Conservation (phyloP, 495 filamentous ascomycete species). For the Annulohypoxylon moriforme region DNA sequence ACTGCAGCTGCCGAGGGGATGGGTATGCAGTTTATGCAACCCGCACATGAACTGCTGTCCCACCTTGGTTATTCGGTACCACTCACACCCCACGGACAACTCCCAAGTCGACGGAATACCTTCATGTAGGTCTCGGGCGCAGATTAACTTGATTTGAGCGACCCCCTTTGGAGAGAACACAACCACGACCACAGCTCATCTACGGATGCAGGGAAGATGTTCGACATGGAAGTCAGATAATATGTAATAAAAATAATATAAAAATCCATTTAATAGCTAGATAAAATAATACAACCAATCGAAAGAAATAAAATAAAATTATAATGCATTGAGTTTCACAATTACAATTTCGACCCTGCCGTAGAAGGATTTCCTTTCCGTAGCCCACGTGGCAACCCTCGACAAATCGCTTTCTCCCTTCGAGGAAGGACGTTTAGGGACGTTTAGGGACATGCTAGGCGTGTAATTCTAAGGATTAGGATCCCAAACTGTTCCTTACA, state of each 20-base stretch:
- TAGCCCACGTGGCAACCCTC: conserved; percentile 37
- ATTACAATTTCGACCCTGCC: conserved; percentile 18
- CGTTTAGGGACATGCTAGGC: no score
- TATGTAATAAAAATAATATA: conserved; percentile 4
- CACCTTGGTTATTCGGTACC: conserved; percentile 25
- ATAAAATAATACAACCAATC: conserved; percentile 2
- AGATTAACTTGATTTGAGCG: conserved; percentile 4
- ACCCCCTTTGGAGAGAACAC: conserved; percentile 9
- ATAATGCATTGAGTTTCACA: conserved; percentile 4
- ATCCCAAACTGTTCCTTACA: conserved; percentile 32
- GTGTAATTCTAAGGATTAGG: conserved; percentile 30
- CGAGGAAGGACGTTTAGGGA: conserved; percentile 12
- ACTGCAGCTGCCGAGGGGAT: conserved; percentile 35
- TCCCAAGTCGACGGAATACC: conserved; percentile 38
- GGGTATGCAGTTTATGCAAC: conserved; percentile 33
- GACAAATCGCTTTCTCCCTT: conserved; percentile 32
- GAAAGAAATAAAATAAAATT: conserved; percentile 13
- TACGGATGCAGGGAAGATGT: neutral
- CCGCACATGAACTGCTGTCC: conserved; percentile 38
- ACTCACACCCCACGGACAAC: conserved; percentile 41
- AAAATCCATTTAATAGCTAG: conserved; percentile 1
- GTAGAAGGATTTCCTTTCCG: conserved; percentile 36
- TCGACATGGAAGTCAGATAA: conserved; percentile 1
- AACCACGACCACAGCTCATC: neutral
- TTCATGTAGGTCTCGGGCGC: conserved; percentile 42